Evolutionary conservation across 2,329 filamentous ascomycete genomes (phyloP).

Genomic region (Xylaria multiplex): DNA sequence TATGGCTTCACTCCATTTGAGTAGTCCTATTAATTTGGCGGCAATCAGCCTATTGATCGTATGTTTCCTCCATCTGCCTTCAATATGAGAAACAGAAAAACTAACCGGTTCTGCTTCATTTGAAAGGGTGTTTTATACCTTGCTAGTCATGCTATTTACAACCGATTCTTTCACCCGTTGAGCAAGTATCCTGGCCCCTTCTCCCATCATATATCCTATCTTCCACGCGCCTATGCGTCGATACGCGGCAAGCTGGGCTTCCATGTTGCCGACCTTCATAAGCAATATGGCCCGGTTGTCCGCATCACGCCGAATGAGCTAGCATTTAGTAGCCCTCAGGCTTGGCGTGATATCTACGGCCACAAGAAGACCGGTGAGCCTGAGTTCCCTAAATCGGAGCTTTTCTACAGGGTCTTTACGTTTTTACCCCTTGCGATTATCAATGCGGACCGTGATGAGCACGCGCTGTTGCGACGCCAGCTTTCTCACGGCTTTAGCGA

Average conservation of each 20-base stretch:
- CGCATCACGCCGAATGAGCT: slow-evolving; percentile 55
- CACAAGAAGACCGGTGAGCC: slow-evolving; percentile 42
- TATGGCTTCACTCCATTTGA: slow-evolving; percentile 16
- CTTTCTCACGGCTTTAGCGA: slow-evolving; percentile 54
- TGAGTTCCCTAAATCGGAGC: slow-evolving; percentile 46
- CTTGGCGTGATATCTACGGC: slow-evolving; percentile 54
- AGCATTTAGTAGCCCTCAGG: slow-evolving; percentile 50
- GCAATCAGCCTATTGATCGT: not conserved
- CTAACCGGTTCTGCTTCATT: not conserved
- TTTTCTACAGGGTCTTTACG: slow-evolving; percentile 42
- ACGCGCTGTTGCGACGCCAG: slow-evolving; percentile 47
- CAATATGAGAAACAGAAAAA: not conserved
- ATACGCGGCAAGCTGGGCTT: slow-evolving; percentile 36
- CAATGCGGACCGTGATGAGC: slow-evolving; percentile 46
- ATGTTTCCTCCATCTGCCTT: slow-evolving; percentile 31
- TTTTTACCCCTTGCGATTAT: slow-evolving; percentile 46
- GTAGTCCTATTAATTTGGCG: slow-evolving; percentile 20
- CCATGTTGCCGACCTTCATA: slow-evolving; percentile 44
- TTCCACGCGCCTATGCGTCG: slow-evolving; percentile 37
- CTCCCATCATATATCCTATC: slow-evolving; percentile 36
- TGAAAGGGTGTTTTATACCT: not conserved
- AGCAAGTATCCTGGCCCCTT: slow-evolving; percentile 43
- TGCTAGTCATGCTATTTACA: slow-evolving; percentile 36
- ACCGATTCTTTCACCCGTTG: slow-evolving; percentile 45
- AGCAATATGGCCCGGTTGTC: slow-evolving; percentile 53